Percentiles rank a stretch among this genome's conserved stretches.
These are phyloP conservation scores for Fusarium equiseti DNA, from an alignment of 2,329 filamentous ascomycete genomes.

Conservation along the genomic window DNA sequence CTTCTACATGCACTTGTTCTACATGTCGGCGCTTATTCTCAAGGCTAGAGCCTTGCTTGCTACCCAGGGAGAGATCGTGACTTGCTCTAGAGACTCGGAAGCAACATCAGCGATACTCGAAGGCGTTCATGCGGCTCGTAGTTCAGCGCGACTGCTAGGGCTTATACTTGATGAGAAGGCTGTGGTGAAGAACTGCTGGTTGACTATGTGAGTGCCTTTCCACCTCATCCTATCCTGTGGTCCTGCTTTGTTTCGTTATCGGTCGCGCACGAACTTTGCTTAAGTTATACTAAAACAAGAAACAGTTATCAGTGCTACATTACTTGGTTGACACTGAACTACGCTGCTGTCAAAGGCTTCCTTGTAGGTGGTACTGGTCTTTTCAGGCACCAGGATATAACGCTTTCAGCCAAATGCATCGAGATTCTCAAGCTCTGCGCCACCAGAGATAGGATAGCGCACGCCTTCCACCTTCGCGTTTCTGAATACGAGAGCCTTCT, in stretches of 20 bases:
- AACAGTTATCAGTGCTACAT: background rate
- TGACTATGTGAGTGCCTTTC: background rate
- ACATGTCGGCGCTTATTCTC: background rate
- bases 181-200: slow-evolving; percentile 3
- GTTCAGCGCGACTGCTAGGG: accelerated
- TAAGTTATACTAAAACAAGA: background rate
- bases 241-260: too few species aligned
- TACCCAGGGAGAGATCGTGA: background rate
- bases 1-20: background rate
- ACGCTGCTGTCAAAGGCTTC: background rate
- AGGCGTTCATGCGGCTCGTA: background rate
- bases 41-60: background rate
- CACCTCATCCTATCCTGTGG: accelerated
- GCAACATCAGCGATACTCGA: accelerated
- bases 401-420: background rate
- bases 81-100: background rate
- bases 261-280: background rate
- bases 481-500: background rate
- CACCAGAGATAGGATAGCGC: background rate
- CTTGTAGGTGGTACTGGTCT: background rate
- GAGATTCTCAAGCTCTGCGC: background rate
- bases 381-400: background rate
- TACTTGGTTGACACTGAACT: background rate
- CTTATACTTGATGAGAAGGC: background rate
- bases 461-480: background rate